Evolutionary conservation across 805 yeast genomes (phyloP).

Genomic region (Candida suzukii): DNA sequence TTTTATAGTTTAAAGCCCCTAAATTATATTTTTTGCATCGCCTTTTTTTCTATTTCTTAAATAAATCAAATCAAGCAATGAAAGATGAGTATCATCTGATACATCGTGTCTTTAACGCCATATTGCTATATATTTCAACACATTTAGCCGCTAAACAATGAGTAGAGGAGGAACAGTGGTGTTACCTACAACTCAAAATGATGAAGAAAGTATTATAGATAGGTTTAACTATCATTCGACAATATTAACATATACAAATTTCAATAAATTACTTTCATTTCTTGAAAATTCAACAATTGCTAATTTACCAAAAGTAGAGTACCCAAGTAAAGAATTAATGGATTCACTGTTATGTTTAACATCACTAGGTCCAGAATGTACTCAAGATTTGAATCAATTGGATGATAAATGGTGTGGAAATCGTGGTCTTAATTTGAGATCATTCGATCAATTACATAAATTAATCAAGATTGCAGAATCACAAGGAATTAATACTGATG

Average conservation of each 20-base stretch:
- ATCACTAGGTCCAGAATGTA: conserved; percentile 23
- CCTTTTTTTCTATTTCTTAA: too few species aligned
- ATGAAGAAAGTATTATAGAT: not conserved
- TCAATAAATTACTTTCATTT: conserved; percentile 28
- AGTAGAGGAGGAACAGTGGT: not conserved
- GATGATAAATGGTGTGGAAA: conserved; percentile 19
- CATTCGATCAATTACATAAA: conserved; percentile 21
- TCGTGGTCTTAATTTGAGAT: conserved; percentile 24
- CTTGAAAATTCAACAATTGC: conserved; percentile 23
- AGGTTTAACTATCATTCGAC: conserved; percentile 3
- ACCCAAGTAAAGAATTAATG: conserved; percentile 28
- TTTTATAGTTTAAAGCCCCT: too few species aligned
- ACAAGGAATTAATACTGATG: not conserved
- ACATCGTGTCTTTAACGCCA: too few species aligned
- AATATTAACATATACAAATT: conserved; percentile 16
- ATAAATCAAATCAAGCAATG: too few species aligned
- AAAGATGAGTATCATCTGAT: too few species aligned
- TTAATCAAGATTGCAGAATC: conserved; percentile 4
- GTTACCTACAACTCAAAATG: too few species aligned
- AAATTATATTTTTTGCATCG: too few species aligned
- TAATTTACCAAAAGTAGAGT: conserved; percentile 16
- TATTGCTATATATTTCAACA: too few species aligned
- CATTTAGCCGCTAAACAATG: too few species aligned
- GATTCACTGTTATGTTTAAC: conserved; percentile 29
- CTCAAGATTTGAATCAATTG: conserved; percentile 15